Evolutionary conservation across 306 rosid genomes (phyloP).

Genomic region (Crataegus laevigata): DNA sequence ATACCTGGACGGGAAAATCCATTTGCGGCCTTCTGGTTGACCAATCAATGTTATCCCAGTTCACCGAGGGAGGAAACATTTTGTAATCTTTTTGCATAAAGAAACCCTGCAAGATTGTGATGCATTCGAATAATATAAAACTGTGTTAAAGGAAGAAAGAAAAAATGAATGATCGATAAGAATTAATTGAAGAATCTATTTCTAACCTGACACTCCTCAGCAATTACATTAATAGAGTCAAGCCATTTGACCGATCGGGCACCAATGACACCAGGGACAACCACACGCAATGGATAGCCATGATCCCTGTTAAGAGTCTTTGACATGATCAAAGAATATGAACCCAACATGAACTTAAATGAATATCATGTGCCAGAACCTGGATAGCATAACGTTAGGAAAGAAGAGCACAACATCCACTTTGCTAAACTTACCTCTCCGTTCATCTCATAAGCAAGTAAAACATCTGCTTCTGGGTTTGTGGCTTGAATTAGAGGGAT

Average conservation of each 20-base stretch:
- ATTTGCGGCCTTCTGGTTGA: conserved; percentile 80
- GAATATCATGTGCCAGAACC: neutral
- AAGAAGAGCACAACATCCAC: neutral
- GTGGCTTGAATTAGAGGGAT: conserved; percentile 89
- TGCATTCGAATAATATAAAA: conserved; percentile 5
- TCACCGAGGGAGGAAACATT: conserved; percentile 92
- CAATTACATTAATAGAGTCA: conserved; percentile 53
- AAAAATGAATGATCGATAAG: neutral
- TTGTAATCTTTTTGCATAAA: conserved; percentile 98
- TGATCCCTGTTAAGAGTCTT: conserved; percentile 92
- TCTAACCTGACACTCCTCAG: conserved; percentile 87
- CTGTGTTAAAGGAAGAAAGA: neutral
- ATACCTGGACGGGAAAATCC: conserved; percentile 98
- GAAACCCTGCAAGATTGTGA: conserved; percentile 61
- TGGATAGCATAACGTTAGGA: neutral
- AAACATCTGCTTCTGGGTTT: conserved; percentile 85
- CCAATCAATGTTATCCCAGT: conserved; percentile 95
- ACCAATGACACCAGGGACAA: conserved; percentile 96
- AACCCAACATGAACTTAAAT: conserved; percentile 7
- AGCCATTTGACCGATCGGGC: conserved; percentile 99
- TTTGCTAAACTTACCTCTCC: conserved; percentile 59
- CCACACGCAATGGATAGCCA: conserved; percentile 80
- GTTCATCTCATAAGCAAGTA: conserved; percentile 96
- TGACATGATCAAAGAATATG: conserved; percentile 13
- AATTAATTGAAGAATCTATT: conserved; percentile 4